phyloP scores from a whole-genome alignment of 2,329 filamentous ascomycete genomes.

The Pezicula radicicola region DNA sequence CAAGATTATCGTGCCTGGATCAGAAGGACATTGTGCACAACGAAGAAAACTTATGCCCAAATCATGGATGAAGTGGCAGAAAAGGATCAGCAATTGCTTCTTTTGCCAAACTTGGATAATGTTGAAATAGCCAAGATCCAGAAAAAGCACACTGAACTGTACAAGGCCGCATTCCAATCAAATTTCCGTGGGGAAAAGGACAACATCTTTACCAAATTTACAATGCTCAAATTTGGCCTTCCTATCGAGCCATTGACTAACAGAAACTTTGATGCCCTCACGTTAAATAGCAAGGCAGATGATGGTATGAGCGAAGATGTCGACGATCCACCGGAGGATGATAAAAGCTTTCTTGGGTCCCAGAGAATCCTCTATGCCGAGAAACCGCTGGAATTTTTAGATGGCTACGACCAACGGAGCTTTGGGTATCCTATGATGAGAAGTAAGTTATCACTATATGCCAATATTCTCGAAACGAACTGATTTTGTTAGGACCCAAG shows the following conservation, averaged over 20 bases:
- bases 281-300: not conserved
- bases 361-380: conserved; percentile 20
- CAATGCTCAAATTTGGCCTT: conserved; percentile 28
- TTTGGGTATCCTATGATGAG: conserved; percentile 23
- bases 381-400: conserved; percentile 25
- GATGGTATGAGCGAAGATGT: conserved; percentile 3
- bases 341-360: conserved; percentile 6
- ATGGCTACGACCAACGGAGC: conserved; percentile 23
- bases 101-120: conserved; percentile 8
- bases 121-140: conserved; percentile 15
- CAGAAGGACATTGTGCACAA: not conserved
- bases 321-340: conserved; percentile 13
- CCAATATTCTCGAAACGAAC: not conserved
- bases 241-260: conserved; percentile 23
- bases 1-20: not conserved
- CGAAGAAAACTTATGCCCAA: not conserved
- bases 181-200: conserved; percentile 14
- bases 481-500: not conserved
- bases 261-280: conserved; percentile 19
- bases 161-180: conserved; percentile 7
- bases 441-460: conserved; percentile 12
- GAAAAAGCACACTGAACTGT: conserved; percentile 9
- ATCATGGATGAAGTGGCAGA: conserved; percentile 11
- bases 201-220: conserved; percentile 26
- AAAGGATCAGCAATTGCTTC: conserved; percentile 7